Conservation (phyloP, 2,329 filamentous ascomycete species). For the Xylariaceae sp. region DNA sequence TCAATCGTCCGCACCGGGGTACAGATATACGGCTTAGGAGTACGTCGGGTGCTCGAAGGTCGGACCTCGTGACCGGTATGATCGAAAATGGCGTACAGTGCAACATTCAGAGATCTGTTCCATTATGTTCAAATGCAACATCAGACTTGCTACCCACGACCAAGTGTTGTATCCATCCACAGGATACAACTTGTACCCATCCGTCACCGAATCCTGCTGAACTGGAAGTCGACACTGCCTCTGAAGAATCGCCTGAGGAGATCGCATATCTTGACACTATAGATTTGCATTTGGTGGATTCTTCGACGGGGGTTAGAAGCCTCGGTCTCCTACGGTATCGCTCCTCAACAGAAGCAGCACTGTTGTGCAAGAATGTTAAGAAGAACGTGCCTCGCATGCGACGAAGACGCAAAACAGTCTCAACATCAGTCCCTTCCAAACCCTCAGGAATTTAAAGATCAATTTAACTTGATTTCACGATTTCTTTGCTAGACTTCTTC, state of each 20-base stretch:
- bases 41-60: slow-evolving; percentile 20
- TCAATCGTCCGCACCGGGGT: slow-evolving; percentile 11
- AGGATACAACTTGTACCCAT: slow-evolving; percentile 14
- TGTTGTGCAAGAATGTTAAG: slow-evolving; percentile 29
- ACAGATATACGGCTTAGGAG: slow-evolving; percentile 18
- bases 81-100: slow-evolving; percentile 30
- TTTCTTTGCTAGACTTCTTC: slow-evolving; percentile 12
- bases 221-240: slow-evolving; percentile 24
- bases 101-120: slow-evolving; percentile 26
- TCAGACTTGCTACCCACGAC: slow-evolving; percentile 1
- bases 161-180: slow-evolving; percentile 6
- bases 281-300: slow-evolving; percentile 22
- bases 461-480: slow-evolving; percentile 1
- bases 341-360: slow-evolving; percentile 27
- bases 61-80: slow-evolving; percentile 28
- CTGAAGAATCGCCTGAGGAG: slow-evolving; percentile 19
- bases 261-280: slow-evolving; percentile 15
- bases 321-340: slow-evolving; percentile 26
- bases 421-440: slow-evolving; percentile 4
- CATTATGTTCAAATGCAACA: neutral
- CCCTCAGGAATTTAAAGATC: neutral
- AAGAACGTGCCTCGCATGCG: slow-evolving; percentile 30
- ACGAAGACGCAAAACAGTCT: slow-evolving; percentile 20
- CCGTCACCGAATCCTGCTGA: slow-evolving; percentile 15
- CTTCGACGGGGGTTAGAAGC: slow-evolving; percentile 25